phyloP scores from a whole-genome alignment of 2,329 filamentous ascomycete genomes.

The Pseudophaeomoniella oleicola region DNA sequence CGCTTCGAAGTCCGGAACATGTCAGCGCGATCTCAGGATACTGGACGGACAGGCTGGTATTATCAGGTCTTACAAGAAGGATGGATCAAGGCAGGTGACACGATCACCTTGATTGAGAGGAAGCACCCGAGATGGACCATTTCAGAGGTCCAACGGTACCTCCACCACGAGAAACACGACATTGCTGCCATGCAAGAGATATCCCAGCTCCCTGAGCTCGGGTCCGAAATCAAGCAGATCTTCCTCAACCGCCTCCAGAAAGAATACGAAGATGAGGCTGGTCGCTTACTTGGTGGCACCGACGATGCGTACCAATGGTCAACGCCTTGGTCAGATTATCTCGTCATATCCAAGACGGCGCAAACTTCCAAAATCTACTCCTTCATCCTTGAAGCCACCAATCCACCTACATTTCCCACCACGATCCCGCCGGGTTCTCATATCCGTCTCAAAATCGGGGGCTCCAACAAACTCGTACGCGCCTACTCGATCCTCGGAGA shows the following conservation, averaged over 20 bases:
- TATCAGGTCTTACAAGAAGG: constrained; percentile 47
- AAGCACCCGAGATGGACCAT: constrained; percentile 47
- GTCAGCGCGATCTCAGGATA: constrained; percentile 40
- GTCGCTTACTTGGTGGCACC: constrained; percentile 1
- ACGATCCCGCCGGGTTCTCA: constrained; percentile 35
- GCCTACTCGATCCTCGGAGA: constrained; percentile 48
- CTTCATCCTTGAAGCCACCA: constrained; percentile 36
- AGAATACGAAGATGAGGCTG: constrained; percentile 11
- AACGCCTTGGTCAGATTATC: constrained; percentile 25
- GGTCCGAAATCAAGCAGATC: constrained; percentile 33
- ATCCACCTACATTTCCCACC: constrained; percentile 18
- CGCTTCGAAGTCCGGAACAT: constrained; percentile 51
- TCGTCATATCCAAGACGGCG: constrained; percentile 32
- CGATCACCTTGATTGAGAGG: constrained; percentile 40
- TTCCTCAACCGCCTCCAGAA: constrained; percentile 40
- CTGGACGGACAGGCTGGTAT: constrained; percentile 50
- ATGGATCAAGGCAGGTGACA: constrained; percentile 39
- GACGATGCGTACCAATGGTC: constrained; percentile 2
- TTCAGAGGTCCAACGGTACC: constrained; percentile 46
- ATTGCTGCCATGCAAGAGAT: constrained; percentile 30
- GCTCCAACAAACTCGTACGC: constrained; percentile 35
- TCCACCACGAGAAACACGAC: constrained; percentile 41
- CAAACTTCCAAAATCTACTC: constrained; percentile 38
- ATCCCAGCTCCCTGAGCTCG: constrained; percentile 23
- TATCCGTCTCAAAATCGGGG: constrained; percentile 39